These are phyloP conservation scores for Suaeda aralocaspica DNA, from an alignment of 148 eudicot genomes.

Conservation along the genomic window DNA sequence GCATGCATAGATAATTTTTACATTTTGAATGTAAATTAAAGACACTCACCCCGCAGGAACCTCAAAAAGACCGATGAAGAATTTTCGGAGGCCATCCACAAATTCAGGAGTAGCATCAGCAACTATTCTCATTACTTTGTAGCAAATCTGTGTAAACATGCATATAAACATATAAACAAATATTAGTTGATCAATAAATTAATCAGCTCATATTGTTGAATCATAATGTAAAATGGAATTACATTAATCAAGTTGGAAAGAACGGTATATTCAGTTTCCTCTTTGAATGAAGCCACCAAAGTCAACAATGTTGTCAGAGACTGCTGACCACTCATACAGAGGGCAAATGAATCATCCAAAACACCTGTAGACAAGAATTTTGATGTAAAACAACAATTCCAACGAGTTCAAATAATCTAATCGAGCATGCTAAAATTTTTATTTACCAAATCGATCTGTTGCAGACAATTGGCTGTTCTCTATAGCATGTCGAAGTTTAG, in stretches of 20 bases:
- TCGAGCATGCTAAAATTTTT: not conserved
- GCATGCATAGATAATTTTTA: not conserved
- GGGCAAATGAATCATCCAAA: slow-evolving; percentile 81
- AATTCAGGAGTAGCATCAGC: slow-evolving; percentile 81
- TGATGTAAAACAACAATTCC: not conserved
- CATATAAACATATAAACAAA: slow-evolving; percentile 7
- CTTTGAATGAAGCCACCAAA: slow-evolving; percentile 74
- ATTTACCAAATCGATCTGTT: slow-evolving; percentile 78
- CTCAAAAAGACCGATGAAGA: slow-evolving; percentile 72
- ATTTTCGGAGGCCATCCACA: slow-evolving; percentile 46
- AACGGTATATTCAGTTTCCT: slow-evolving; percentile 85
- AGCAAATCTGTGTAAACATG: slow-evolving; percentile 50
- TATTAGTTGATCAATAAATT: not conserved
- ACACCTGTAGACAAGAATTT: slow-evolving; percentile 50
- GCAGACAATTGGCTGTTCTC: slow-evolving; percentile 67
- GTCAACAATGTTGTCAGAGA: slow-evolving; percentile 65
- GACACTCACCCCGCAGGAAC: slow-evolving; percentile 65
- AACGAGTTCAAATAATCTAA: not conserved
- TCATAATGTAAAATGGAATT: slow-evolving; percentile 22
- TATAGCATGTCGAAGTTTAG: slow-evolving; percentile 70
- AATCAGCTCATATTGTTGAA: too few relatives aligned
- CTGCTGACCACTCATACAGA: slow-evolving; percentile 72
- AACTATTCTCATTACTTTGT: slow-evolving; percentile 60
- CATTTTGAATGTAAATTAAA: slow-evolving; percentile 6
- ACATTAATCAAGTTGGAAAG: slow-evolving; percentile 77